These are phyloP conservation scores for Cerioporus squamosus DNA, from an alignment of 1,284 basidiomycete genomes.

Conservation along the genomic window DNA sequence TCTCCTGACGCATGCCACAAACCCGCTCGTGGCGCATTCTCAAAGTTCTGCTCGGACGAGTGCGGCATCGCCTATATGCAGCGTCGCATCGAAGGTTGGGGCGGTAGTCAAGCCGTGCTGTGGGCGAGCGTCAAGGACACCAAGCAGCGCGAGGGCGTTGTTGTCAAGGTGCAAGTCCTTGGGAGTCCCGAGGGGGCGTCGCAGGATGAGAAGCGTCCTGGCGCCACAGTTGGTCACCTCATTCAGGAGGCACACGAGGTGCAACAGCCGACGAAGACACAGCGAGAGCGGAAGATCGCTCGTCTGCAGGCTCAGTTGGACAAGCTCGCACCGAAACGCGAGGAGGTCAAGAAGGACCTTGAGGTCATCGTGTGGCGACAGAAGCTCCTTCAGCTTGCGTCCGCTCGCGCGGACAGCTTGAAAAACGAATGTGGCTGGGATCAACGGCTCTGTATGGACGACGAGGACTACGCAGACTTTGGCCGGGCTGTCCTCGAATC, in stretches of 20 bases:
- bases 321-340: conserved; percentile 58
- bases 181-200: conserved; percentile 5
- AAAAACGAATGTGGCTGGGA: conserved; percentile 81
- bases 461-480: conserved; percentile 72
- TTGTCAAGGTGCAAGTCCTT: conserved; percentile 40
- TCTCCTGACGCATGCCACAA: conserved; percentile 74
- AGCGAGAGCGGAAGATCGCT: conserved; percentile 55
- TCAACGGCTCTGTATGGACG: conserved; percentile 77
- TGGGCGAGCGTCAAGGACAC: conserved; percentile 76
- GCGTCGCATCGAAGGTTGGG: conserved; percentile 63
- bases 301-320: conserved; percentile 56
- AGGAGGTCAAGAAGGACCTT: conserved; percentile 66
- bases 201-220: conserved; percentile 31
- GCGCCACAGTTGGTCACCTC: conserved; percentile 2
- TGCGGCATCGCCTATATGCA: conserved; percentile 76
- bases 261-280: conserved; percentile 35
- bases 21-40: conserved; percentile 76
- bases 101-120: conserved; percentile 60
- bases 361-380: conserved; percentile 72
- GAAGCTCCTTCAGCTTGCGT: conserved; percentile 65
- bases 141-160: conserved; percentile 69
- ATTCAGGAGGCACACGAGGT: conserved; percentile 23
- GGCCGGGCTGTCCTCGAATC: conserved; percentile 67
- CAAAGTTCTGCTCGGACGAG: conserved; percentile 85
- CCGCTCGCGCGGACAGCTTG: conserved; percentile 57